Base-by-base conservation (phyloP, 2,329 filamentous ascomycete species). In the Colletotrichum cereale region DNA sequence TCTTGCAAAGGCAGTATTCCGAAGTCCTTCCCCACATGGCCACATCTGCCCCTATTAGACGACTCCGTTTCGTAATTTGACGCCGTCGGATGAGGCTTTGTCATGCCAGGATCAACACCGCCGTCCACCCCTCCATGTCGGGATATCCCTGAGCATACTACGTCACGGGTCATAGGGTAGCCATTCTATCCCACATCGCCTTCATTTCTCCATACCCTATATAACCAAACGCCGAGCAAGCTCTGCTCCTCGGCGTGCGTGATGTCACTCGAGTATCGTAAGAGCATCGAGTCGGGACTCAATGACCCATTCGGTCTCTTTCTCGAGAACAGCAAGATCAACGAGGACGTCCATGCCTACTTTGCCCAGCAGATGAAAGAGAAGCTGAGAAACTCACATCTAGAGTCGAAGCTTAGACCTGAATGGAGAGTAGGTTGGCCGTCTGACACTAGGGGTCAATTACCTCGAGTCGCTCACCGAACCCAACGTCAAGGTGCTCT, bases 271-370 rank as follows among this genome's bases (percentile, higher is more conserved):
- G 78, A 80, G 5, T 83, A 85, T 75, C 82, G 82, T 62, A 85
- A 84, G 74, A 75, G 78, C 40, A 79, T 86, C 60, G 85, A 87
- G 72, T 79, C 79, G 8, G 83, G 82, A 6, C 77, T 86, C 24
- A 86, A 86, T 67, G 81, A 80, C 55, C 81, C 84, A 71, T 86
- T 86, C 73, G 82, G 82, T 55, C 80, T 85, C 66, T 86, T 86
- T 74, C 78, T 86, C 44, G 84, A 83, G 71, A 75, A 79, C 48
- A 80, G 80, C 78, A 73, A 80, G 65, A 78, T 79, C 69, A 84
- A 83, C 77, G 77, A 77, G 64, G 79, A 82, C 38, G 84, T 80
- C 14, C 81, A 80, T 73, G 76, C 77, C 29, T 81, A 84, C 72
- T 82, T 86, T 79, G 69, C 76, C 7, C 61, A 76, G 53, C 78